Percentiles rank a stretch among this genome's conserved stretches.
Evolutionary conservation across 306 rosid species (phyloP).

Genomic region (Medicago arabica): DNA sequence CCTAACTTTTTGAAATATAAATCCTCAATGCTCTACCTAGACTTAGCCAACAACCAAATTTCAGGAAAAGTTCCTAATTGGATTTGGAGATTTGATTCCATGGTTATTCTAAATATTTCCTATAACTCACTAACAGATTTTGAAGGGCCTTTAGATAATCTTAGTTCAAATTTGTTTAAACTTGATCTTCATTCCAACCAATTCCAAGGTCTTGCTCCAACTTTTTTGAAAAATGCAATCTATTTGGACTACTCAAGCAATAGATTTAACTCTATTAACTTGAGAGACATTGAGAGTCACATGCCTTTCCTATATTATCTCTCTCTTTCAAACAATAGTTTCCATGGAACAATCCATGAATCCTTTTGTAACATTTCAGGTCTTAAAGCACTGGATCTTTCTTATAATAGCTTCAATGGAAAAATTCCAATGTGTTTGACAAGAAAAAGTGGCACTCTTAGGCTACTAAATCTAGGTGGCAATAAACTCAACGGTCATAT

Average conservation of each 20-base stretch:
- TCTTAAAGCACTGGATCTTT: conserved; percentile 49
- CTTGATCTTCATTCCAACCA: conserved; percentile 61
- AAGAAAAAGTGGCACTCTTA: not conserved
- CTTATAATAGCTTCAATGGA: conserved; percentile 30
- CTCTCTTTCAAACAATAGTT: conserved; percentile 38
- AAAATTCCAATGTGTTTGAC: conserved; percentile 43
- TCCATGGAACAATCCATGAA: conserved; percentile 30
- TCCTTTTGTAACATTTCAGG: conserved; percentile 35
- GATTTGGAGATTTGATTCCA: conserved; percentile 53
- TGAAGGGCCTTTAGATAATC: conserved; percentile 31
- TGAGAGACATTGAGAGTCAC: conserved; percentile 26
- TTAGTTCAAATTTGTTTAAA: not conserved
- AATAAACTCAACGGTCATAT: conserved; percentile 33
- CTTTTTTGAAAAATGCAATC: not conserved
- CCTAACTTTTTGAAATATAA: conserved; percentile 52
- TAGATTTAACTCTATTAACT: conserved; percentile 36
- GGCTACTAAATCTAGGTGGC: conserved; percentile 34
- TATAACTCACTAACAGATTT: conserved; percentile 44
- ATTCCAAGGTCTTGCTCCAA: conserved; percentile 43
- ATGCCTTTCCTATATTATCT: not conserved
- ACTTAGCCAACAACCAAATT: conserved; percentile 56
- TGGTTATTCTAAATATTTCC: conserved; percentile 52
- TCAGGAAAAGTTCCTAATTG: conserved; percentile 55
- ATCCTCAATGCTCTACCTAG: conserved; percentile 31
- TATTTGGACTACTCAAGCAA: conserved; percentile 51